A percentile compares a stretch with the other conserved stretches of the same genome.
Evolutionary conservation across 2,329 filamentous ascomycete species (phyloP).

Genomic region (Lecanosticta acicola): DNA sequence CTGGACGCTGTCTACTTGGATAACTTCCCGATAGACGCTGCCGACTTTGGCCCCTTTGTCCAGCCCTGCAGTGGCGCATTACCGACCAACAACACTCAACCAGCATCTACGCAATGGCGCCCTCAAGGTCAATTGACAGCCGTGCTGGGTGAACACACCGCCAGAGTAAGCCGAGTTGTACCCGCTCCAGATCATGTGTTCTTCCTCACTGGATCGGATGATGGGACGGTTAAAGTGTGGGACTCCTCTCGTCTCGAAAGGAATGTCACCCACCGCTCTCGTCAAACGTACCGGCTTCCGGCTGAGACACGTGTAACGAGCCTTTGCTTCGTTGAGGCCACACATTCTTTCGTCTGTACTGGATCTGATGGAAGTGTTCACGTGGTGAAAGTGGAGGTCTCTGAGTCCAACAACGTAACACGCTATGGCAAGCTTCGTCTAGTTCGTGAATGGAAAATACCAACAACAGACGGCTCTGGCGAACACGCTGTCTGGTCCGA

Average conservation of each 20-base stretch:
- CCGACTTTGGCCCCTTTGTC: constrained; percentile 73
- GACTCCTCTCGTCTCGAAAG: constrained; percentile 84
- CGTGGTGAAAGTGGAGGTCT: constrained; percentile 74
- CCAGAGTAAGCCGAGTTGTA: constrained; percentile 72
- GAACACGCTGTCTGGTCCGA: constrained; percentile 88
- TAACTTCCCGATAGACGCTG: constrained; percentile 55
- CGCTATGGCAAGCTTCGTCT: constrained; percentile 74
- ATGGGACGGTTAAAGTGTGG: constrained; percentile 88
- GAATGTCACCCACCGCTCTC: constrained; percentile 77
- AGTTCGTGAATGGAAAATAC: constrained; percentile 75
- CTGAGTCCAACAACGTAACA: constrained; percentile 50
- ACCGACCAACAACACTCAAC: constrained; percentile 35
- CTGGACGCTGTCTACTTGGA: constrained; percentile 77
- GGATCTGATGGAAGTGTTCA: constrained; percentile 86
- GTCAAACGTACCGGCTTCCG: constrained; percentile 76
- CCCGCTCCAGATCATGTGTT: constrained; percentile 87
- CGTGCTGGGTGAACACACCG: constrained; percentile 81
- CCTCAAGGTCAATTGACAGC: constrained; percentile 80
- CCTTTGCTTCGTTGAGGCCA: constrained; percentile 86
- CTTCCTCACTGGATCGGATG: constrained; percentile 89
- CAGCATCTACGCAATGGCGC: constrained; percentile 63
- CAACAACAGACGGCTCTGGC: constrained; percentile 38
- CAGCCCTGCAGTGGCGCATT: constrained; percentile 53
- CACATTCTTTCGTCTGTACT: constrained; percentile 87
- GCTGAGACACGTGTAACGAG: constrained; percentile 68